Evolutionary conservation across 148 eudicot species (phyloP).

Genomic region (Chenopodium suecicum): DNA sequence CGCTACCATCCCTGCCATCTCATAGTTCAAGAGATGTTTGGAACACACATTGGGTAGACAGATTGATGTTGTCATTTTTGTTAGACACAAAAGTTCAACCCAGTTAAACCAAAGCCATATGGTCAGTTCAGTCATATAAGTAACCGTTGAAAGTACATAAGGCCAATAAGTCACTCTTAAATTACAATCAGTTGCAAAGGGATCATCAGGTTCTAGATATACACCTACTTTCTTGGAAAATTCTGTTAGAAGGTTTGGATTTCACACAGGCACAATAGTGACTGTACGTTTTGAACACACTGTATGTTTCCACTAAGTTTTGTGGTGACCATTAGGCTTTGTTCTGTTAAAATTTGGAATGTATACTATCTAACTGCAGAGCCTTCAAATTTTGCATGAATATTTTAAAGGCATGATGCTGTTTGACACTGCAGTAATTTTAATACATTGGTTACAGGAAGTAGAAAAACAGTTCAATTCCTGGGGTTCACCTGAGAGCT

Average conservation of each 20-base stretch:
- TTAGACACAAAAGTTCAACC: not conserved
- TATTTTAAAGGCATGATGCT: not conserved
- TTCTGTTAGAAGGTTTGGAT: not conserved
- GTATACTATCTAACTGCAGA: not conserved
- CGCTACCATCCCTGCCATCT: not conserved
- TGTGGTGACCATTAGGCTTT: not conserved
- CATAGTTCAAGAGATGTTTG: not conserved
- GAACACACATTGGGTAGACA: not conserved
- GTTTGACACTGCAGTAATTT: not conserved
- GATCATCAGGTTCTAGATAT: not conserved
- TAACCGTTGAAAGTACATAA: not conserved
- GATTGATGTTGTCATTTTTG: not conserved
- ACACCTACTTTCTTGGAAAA: not conserved
- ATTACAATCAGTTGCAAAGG: not conserved
- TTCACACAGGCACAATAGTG: not conserved
- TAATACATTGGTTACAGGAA: constrained; percentile 42
- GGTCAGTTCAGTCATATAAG: not conserved
- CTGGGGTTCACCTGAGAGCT: constrained; percentile 61
- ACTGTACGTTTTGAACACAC: no score
- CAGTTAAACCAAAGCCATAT: not conserved
- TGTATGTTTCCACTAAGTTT: not conserved
- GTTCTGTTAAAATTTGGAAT: not conserved
- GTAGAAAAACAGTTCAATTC: constrained; percentile 55
- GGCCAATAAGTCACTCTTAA: not conserved
- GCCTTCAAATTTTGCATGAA: not conserved